Base-by-base conservation (phyloP, 2,329 filamentous ascomycete species). In the Colletotrichum sp. region DNA sequence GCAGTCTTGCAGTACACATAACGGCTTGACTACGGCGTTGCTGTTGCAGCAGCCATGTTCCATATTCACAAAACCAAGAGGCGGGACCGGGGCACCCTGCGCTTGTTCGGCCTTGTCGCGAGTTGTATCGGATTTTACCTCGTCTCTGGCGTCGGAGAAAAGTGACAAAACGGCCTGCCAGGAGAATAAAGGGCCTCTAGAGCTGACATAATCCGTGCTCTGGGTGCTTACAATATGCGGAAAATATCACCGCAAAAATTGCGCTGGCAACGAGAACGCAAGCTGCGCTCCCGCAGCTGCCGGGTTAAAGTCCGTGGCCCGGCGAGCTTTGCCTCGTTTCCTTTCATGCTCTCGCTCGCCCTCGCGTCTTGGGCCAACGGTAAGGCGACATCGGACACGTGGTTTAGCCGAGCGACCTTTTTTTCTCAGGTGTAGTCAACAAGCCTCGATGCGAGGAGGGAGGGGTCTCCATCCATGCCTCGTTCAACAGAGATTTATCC, bases 361-460 rank as follows among this genome's bases (percentile, higher is more conserved):
- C 18, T 61, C 24, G n/a, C 55, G 66, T 55, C 66, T 69, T 62
- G 26, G 36, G 36, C 67, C 55, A 69, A 69, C 67, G 18, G 67
- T 43, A 62, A 26, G 67, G 67, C 67, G 67, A 69, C 67, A 69
- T 69, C 67, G 67, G 67, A 61, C 67, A 69, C 66, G 66, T 69
- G 66, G 36, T 32, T 48, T 38, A 34, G n/a, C 48, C 58, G n/a
- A 52, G 24, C n/a, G 3, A 16, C 14, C 5, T 18, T n/a, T 63
- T 43, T 68, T 43, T 32, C 58, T 52, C 13, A 16, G 52, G 5
- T 28, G 10, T 58, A 21, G 14, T 59, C 56, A 48, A 48, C 10
- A 48, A 48, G 43, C 43, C 43, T 48, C 43, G 43, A 48, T 21
- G 43, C 43, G 43, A 7, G 61, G 30, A 38, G 16, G 18, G 38